Conservation (phyloP, 2,329 filamentous ascomycete species). For the Tolypocladium cylindrosporum region DNA sequence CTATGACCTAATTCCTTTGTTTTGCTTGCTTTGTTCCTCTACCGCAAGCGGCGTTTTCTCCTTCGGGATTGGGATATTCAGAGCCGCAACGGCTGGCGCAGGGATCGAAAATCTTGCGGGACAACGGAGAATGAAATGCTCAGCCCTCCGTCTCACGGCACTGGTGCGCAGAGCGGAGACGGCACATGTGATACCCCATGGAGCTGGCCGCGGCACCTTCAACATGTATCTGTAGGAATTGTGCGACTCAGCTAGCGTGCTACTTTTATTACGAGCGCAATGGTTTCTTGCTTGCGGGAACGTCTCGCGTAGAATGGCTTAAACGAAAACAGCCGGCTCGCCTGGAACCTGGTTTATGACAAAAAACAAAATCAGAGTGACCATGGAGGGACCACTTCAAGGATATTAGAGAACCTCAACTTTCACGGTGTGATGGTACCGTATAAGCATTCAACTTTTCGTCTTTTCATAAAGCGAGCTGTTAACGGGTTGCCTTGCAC, state of each 20-base stretch:
- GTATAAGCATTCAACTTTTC: too few relatives aligned
- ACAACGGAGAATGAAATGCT: neutral
- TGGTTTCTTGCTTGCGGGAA: neutral
- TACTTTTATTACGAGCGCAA: neutral
- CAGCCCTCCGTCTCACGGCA: neutral
- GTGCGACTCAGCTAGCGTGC: neutral
- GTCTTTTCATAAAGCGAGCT: too few relatives aligned
- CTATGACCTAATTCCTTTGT: neutral
- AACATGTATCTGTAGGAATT: neutral
- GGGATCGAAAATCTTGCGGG: neutral
- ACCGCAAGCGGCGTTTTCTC: neutral
- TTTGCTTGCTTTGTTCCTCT: neutral
- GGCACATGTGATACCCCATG: constrained; percentile 1
- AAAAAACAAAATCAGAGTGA: too few relatives aligned
- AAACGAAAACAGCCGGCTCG: too few relatives aligned
- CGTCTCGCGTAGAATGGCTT: neutral
- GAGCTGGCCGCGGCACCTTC: neutral
- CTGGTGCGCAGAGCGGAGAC: neutral
- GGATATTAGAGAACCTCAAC: too few relatives aligned
- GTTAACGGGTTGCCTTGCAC: too few relatives aligned
- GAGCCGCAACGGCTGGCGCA: neutral
- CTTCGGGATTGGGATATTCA: neutral
- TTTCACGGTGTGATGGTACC: too few relatives aligned
- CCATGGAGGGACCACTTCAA: too few relatives aligned
- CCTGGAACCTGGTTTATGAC: too few relatives aligned